Evolutionary conservation across 441 rosid species (phyloP).

Genomic region (Populus hybrid): DNA sequence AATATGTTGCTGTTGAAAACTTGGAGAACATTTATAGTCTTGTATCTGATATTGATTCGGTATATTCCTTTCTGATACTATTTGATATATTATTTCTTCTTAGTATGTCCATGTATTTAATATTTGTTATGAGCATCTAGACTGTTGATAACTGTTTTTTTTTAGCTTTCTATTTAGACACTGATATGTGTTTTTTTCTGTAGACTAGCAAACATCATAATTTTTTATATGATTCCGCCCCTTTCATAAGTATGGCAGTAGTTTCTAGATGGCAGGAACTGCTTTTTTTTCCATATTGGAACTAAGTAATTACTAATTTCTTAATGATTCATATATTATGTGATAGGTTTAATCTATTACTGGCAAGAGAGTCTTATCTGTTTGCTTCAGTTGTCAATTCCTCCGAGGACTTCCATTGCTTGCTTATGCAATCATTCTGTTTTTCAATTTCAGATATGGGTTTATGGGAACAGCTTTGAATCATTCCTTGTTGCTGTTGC

Average conservation of each 20-base stretch:
- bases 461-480: slow-evolving; percentile 93
- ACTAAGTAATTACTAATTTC: too few species aligned
- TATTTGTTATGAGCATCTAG: background rate
- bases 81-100: background rate
- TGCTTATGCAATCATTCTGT: background rate
- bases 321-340: too few species aligned
- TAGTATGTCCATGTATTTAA: background rate
- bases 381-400: background rate
- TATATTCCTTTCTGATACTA: slow-evolving; percentile 32
- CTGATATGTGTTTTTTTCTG: background rate
- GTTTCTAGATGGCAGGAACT: too few species aligned
- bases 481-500: slow-evolving; percentile 75
- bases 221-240: too few species aligned
- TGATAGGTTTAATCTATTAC: too few species aligned
- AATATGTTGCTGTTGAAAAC: slow-evolving; percentile 93
- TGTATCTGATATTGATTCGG: slow-evolving; percentile 63
- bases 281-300: too few species aligned
- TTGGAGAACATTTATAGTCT: slow-evolving; percentile 74
- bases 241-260: too few species aligned
- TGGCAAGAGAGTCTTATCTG: too few species aligned
- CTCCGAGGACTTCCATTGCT: slow-evolving; percentile 3
- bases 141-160: background rate
- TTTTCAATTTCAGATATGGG: slow-evolving; percentile 66
- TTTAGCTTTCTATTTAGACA: background rate
- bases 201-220: too few species aligned